These are phyloP conservation scores for Hymenoscyphus infarciens DNA, from an alignment of 2,329 filamentous ascomycete species.

Conservation along the genomic window DNA sequence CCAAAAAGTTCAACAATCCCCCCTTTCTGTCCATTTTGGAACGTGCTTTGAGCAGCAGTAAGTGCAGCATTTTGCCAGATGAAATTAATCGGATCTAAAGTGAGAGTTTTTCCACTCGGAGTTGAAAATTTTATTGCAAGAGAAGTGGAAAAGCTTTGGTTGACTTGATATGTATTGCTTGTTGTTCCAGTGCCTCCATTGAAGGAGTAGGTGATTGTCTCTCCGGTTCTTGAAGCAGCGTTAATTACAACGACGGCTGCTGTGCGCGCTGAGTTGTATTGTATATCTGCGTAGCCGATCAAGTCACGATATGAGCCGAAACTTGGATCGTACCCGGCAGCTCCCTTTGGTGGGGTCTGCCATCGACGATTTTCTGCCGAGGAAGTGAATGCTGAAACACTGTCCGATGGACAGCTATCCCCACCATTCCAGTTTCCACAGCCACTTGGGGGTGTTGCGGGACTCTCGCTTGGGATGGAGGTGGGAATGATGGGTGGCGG, in stretches of 20 bases:
- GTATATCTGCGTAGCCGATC: constrained; percentile 34
- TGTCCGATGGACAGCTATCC: constrained; percentile 27
- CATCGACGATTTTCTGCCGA: constrained; percentile 32
- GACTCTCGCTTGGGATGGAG: constrained; percentile 26
- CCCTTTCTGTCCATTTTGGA: constrained; percentile 32
- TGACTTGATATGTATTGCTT: constrained; percentile 28
- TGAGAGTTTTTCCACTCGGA: constrained; percentile 27
- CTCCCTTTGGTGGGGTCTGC: constrained; percentile 31
- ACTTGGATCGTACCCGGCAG: constrained; percentile 23
- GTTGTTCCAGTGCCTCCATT: constrained; percentile 14
- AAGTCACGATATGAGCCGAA: constrained; percentile 32
- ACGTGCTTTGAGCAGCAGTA: constrained; percentile 28
- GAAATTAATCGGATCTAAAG: constrained; percentile 31
- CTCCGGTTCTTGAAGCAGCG: constrained; percentile 30
- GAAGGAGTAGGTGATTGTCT: constrained; percentile 27
- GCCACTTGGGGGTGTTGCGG: constrained; percentile 26
- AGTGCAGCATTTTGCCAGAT: constrained; percentile 31
- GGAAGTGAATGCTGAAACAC: constrained; percentile 23
- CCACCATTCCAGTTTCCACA: constrained; percentile 33
- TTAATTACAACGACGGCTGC: constrained; percentile 31
- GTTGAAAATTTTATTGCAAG: constrained; percentile 29
- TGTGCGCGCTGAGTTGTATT: constrained; percentile 31
- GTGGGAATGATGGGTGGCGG: constrained; percentile 27
- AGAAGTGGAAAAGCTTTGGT: constrained; percentile 17
- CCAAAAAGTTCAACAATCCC: constrained; percentile 34